Conservation (phyloP, 192 early-diverging fungal genomes). For the Coemansia sp. region DNA sequence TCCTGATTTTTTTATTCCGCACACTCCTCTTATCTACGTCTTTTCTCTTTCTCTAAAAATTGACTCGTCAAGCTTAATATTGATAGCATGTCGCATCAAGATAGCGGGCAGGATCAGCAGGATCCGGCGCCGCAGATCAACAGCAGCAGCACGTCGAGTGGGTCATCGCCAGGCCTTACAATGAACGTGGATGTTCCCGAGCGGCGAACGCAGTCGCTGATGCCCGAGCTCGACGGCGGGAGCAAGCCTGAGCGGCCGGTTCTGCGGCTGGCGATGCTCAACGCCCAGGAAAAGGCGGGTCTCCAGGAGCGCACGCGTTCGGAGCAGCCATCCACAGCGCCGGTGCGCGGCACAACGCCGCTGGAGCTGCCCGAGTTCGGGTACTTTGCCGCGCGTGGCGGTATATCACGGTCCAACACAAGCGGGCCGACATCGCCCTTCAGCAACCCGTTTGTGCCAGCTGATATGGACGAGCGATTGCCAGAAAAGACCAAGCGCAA, state of each 20-base stretch:
- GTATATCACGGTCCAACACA: conserved; percentile 10
- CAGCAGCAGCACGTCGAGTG: conserved; percentile 1
- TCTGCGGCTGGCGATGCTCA: conserved; percentile 43
- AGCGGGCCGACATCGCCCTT: conserved; percentile 1
- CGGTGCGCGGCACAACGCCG: conserved; percentile 4
- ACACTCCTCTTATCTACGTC: too few species aligned
- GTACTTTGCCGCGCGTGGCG: conserved; percentile 43
- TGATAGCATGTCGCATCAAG: conserved; percentile 7
- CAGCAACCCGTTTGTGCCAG: conserved; percentile 5
- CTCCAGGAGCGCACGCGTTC: conserved; percentile 1
- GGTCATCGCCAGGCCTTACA: conserved; percentile 1
- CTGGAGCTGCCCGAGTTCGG: conserved; percentile 35
- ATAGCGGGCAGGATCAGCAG: neutral
- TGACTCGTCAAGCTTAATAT: too few species aligned
- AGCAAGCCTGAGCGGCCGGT: conserved; percentile 12
- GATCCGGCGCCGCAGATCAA: neutral
- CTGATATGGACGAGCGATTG: neutral
- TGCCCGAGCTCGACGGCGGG: conserved; percentile 3
- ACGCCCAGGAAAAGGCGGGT: conserved; percentile 12
- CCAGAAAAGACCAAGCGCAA: neutral
- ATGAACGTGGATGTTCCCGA: conserved; percentile 4
- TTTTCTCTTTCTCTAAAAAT: too few species aligned
- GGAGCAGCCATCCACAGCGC: conserved; percentile 31
- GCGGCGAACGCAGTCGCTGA: conserved; percentile 12
- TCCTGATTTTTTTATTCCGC: too few species aligned